phyloP scores from a whole-genome alignment of 2,329 filamentous ascomycete species.

The Exophiala calicioides region DNA sequence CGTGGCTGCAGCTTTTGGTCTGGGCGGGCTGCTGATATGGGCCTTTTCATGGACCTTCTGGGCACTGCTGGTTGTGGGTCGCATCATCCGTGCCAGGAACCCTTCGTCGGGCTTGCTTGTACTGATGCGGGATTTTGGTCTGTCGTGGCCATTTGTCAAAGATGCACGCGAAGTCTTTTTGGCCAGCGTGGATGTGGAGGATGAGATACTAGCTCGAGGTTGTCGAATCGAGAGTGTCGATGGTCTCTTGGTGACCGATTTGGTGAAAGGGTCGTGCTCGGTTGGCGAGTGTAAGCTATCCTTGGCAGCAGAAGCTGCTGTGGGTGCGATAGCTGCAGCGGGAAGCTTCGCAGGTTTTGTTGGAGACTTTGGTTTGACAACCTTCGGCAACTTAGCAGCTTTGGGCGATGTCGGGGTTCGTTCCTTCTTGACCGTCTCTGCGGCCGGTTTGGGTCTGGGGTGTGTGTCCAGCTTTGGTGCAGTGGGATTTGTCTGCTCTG shows the following conservation, averaged over 20 bases:
- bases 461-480: conserved; percentile 15
- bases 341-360: conserved; percentile 44
- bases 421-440: conserved; percentile 22
- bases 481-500: conserved; percentile 29
- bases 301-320: conserved; percentile 43
- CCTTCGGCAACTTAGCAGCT: conserved; percentile 26
- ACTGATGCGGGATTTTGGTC: conserved; percentile 45
- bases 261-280: conserved; percentile 16
- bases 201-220: conserved; percentile 24
- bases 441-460: conserved; percentile 5
- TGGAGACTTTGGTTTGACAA: conserved; percentile 41
- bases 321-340: conserved; percentile 43
- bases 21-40: conserved; percentile 44
- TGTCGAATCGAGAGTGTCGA: conserved; percentile 28
- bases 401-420: conserved; percentile 25
- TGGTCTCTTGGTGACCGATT: conserved; percentile 30
- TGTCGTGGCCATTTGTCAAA: conserved; percentile 33
- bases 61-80: conserved; percentile 52
- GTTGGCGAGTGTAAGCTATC: conserved; percentile 18
- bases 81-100: conserved; percentile 55
- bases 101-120: conserved; percentile 45
- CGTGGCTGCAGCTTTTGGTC: conserved; percentile 19
- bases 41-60: conserved; percentile 51
- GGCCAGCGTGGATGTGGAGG: conserved; percentile 30
- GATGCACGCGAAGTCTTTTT: conserved; percentile 35